Evolutionary conservation across 192 early-diverging fungal genomes (phyloP).

Genomic region (Backusella sp.): DNA sequence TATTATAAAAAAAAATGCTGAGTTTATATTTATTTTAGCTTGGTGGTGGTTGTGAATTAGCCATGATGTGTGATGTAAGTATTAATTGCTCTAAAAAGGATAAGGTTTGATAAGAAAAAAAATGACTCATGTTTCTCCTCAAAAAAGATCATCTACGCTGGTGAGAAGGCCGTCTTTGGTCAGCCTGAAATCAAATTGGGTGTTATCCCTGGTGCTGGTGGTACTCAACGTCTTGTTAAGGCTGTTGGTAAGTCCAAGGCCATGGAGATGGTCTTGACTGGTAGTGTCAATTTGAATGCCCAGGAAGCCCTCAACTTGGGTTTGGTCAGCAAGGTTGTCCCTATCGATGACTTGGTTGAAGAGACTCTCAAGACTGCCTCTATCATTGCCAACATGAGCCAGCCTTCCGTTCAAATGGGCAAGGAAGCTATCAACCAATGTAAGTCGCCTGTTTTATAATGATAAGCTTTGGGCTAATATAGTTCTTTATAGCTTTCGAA

Average conservation of each 20-base stretch:
- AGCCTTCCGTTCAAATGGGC: slow-evolving; percentile 87
- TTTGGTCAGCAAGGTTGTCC: slow-evolving; percentile 89
- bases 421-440: slow-evolving; percentile 96
- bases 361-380: slow-evolving; percentile 88
- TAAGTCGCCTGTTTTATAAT: slow-evolving; percentile 22
- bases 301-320: slow-evolving; percentile 77
- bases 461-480: not conserved
- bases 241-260: slow-evolving; percentile 98
- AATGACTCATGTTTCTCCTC: not conserved
- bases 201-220: slow-evolving; percentile 91
- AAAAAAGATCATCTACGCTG: slow-evolving; percentile 93
- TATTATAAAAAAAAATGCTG: slow-evolving; percentile 7
- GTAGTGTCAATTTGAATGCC: slow-evolving; percentile 78
- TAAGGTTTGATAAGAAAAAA: not conserved
- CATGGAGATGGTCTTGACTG: slow-evolving; percentile 95
- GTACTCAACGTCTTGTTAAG: slow-evolving; percentile 81
- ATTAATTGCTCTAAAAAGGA: slow-evolving; percentile 14
- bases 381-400: slow-evolving; percentile 83
- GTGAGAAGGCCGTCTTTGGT: slow-evolving; percentile 94
- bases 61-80: slow-evolving; percentile 92
- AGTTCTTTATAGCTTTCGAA: slow-evolving; percentile 71
- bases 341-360: slow-evolving; percentile 81
- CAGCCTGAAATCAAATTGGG: slow-evolving; percentile 99
- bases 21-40: slow-evolving; percentile 50
- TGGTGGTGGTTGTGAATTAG: slow-evolving; percentile 98